These are phyloP conservation scores for Chlamydomonas sp. DNA, from an alignment of 139 green algal genomes.

Conservation along the genomic window DNA sequence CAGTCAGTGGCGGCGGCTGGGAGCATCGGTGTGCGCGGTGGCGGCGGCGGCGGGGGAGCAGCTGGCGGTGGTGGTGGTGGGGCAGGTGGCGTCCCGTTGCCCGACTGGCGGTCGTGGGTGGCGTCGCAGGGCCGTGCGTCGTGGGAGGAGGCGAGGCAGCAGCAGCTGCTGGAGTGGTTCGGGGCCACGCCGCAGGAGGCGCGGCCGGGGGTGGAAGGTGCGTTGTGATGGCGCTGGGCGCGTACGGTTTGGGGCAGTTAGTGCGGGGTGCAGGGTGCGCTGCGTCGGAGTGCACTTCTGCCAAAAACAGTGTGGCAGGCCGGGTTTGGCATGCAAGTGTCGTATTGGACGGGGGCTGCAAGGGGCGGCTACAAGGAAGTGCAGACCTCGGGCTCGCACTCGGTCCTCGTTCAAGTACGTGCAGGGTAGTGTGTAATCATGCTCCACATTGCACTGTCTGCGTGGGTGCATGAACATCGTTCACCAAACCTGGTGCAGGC, in stretches of 20 bases:
- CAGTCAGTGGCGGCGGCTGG: too few relatives aligned
- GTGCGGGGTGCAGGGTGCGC: background rate
- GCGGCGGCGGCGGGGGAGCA: background rate
- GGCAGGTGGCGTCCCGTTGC: background rate
- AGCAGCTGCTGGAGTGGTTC: constrained; percentile 71
- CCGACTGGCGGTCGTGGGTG: constrained; percentile 55
- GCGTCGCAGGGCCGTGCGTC: constrained; percentile 39
- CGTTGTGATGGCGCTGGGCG: background rate
- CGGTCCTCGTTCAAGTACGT: too few relatives aligned
- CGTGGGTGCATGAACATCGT: too few relatives aligned
- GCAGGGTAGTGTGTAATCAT: too few relatives aligned
- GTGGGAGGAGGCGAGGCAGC: constrained; percentile 43
- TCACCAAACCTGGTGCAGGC: too few relatives aligned
- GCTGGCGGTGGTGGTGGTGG: background rate
- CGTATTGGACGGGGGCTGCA: too few relatives aligned
- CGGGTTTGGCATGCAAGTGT: too few relatives aligned
- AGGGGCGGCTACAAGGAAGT: too few relatives aligned
- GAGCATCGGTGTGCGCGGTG: too few relatives aligned
- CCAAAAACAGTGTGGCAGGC: too few relatives aligned
- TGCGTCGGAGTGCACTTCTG: background rate
- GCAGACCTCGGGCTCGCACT: too few relatives aligned
- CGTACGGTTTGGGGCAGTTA: background rate
- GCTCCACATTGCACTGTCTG: too few relatives aligned
- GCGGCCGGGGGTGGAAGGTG: constrained; percentile 35
- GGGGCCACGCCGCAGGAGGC: constrained; percentile 46